Percentiles rank a stretch among this genome's conserved stretches.
Evolutionary conservation across 768 basidiomycete species (phyloP).

Genomic region (Grammothele lineata): DNA sequence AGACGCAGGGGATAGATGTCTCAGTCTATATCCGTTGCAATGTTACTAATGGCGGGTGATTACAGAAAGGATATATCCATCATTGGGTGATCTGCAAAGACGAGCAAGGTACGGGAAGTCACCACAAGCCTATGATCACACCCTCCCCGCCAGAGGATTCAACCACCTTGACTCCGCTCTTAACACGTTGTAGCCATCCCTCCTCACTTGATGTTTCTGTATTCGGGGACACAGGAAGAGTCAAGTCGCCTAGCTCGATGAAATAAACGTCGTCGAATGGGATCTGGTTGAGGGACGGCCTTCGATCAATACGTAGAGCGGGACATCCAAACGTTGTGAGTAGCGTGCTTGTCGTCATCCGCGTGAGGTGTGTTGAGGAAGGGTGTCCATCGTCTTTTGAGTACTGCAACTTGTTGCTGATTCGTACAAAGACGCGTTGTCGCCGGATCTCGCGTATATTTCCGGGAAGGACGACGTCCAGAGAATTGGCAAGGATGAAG

Average conservation of each 20-base stretch:
- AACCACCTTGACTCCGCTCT: slow-evolving; percentile 14
- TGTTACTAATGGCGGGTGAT: too few relatives aligned
- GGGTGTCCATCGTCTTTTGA: slow-evolving; percentile 7
- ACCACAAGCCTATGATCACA: slow-evolving; percentile 17
- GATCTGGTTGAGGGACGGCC: slow-evolving; percentile 43
- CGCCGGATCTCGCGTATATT: slow-evolving; percentile 8
- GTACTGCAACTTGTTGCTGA: slow-evolving; percentile 19
- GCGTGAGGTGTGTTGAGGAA: background rate
- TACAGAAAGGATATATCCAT: too few relatives aligned
- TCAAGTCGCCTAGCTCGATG: slow-evolving; percentile 44
- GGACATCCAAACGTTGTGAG: slow-evolving; percentile 38
- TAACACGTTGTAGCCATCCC: slow-evolving; percentile 12
- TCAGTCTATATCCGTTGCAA: too few relatives aligned
- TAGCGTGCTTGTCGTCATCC: slow-evolving; percentile 22
- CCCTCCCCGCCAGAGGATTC: slow-evolving; percentile 15
- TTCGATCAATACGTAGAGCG: slow-evolving; percentile 56
- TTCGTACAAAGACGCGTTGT: slow-evolving; percentile 36
- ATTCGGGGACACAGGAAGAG: slow-evolving; percentile 1
- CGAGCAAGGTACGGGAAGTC: too few relatives aligned
- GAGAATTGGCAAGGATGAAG: slow-evolving; percentile 47
- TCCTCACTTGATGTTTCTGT: background rate
- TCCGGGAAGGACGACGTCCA: slow-evolving; percentile 26
- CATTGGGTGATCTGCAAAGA: too few relatives aligned
- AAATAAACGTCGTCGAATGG: slow-evolving; percentile 64
- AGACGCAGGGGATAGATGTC: too few relatives aligned